Percentiles rank a stretch among this genome's conserved stretches.
These are phyloP conservation scores for Viridothelium virens DNA, from an alignment of 495 filamentous ascomycete species.

Conservation along the genomic window DNA sequence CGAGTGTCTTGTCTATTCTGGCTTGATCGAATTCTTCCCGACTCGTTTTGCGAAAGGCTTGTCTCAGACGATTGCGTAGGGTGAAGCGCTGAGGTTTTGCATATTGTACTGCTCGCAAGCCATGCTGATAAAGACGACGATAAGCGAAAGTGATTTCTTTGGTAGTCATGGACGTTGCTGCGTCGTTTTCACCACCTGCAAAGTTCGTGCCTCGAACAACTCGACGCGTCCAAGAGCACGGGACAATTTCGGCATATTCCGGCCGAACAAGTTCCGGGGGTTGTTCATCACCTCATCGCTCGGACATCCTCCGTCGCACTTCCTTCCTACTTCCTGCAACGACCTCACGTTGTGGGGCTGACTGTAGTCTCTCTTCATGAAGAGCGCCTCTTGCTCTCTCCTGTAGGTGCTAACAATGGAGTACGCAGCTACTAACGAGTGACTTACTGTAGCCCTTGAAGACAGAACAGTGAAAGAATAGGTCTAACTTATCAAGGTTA, in stretches of 20 bases:
- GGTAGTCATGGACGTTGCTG: background rate
- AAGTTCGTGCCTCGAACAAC: background rate
- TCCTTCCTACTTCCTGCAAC: no score
- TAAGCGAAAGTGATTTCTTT: constrained; percentile 64
- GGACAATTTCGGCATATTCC: background rate
- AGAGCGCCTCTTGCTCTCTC: background rate
- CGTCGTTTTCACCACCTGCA: background rate
- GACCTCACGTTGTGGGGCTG: no score
- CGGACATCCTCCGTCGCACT: no score
- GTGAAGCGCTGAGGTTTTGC: constrained; percentile 66
- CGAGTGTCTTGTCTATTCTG: constrained; percentile 63
- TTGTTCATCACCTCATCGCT: background rate
- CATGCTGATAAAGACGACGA: constrained; percentile 64
- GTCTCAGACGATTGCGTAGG: constrained; percentile 55
- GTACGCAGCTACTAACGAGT: background rate
- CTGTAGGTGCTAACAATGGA: background rate
- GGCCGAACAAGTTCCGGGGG: background rate
- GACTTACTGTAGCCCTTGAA: background rate
- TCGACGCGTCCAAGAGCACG: background rate
- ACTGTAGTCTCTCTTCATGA: background rate
- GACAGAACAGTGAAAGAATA: background rate
- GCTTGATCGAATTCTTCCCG: constrained; percentile 48
- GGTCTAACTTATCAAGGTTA: background rate
- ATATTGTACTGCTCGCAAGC: constrained; percentile 72
- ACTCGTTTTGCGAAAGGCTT: constrained; percentile 57